Base-by-base conservation (phyloP, 768 basidiomycete genomes). In the Boletellus emodensis region DNA sequence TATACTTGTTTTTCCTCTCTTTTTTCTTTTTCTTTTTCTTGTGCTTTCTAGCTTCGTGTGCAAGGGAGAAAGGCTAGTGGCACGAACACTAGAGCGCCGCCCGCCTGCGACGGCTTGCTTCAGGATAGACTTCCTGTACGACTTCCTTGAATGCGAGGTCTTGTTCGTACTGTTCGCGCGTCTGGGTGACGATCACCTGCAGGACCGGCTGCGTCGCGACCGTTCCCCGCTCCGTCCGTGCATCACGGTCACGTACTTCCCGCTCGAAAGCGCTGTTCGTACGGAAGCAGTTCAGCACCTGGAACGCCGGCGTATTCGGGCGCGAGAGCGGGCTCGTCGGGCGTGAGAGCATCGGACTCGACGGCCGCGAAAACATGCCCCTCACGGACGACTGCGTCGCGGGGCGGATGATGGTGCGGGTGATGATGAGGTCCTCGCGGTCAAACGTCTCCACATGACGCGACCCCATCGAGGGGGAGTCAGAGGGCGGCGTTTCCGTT, bases 371-470 rank as follows among this genome's bases (percentile, higher is more conserved):
- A 48, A 72, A 66, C 37, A 53, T 47, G 32, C 52, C 48, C 35
- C 55, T 44, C 37, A 61, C 37, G 15, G 67, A 40, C 11, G 67
- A 54, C 39, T 58, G 64, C 2, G 69, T 49, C 13, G 53, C 30
- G 6, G 71, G 72, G n/a, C 67, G 69, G 46, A 75, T 65, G 59
- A 70, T 66, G 40, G 68, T 72, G 49, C 72, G 72, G 34, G 68
- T 69, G 32, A 71, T 60, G 40, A 60, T 54, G 53, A 62, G 61
- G 51, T 67, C 63, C 6, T 71, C 71, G 13, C 62, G 60, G 51
- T 63, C 62, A 42, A 50, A 57, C 2, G 59, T 63, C 24, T 65
- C 64, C 6, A 62, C 59, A 30, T 56, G 65, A 39, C 35, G 56
- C 24, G 58, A 49, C 14, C 33, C 48, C 8, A 50, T 48, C 3